phyloP scores from a whole-genome alignment of 2,329 filamentous ascomycete species.

The Nigrospora oryzae region DNA sequence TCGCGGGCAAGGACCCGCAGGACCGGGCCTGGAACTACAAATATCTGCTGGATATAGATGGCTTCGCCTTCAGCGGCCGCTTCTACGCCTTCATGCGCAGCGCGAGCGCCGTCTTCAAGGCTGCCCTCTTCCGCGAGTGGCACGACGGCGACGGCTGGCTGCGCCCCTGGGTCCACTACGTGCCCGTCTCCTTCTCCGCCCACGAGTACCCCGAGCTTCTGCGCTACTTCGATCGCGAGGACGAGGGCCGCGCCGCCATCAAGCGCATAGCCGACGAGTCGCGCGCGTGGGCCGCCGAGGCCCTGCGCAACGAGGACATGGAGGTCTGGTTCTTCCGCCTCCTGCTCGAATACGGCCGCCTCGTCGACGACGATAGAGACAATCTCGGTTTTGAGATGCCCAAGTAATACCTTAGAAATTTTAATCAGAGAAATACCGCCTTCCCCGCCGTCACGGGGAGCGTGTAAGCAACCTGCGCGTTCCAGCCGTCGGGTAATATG shows the following conservation, averaged over 20 bases:
- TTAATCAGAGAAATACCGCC: no score
- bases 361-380: conserved; percentile 55
- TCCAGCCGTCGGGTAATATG: no score
- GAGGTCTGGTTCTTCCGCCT: conserved; percentile 74
- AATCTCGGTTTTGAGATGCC: conserved; percentile 26
- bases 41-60: conserved; percentile 88
- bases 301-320: conserved; percentile 64
- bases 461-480: no score
- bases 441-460: no score
- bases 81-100: conserved; percentile 88
- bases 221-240: conserved; percentile 61
- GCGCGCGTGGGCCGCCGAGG: conserved; percentile 53
- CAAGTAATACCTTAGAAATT: no score
- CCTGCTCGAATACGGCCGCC: conserved; percentile 66
- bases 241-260: conserved; percentile 17
- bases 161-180: conserved; percentile 84
- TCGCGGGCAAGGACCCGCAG: conserved; percentile 62
- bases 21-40: conserved; percentile 81
- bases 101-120: conserved; percentile 79
- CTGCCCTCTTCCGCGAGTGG: conserved; percentile 91
- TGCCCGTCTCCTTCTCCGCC: conserved; percentile 73
- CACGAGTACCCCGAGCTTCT: conserved; percentile 83
- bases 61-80: conserved; percentile 89
- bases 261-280: conserved; percentile 53
- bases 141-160: conserved; percentile 73